Evolutionary conservation across 345 rosid species (phyloP), one percentile per base, ranked within the genome.

Genomic region (Kernera saxatilis): DNA sequence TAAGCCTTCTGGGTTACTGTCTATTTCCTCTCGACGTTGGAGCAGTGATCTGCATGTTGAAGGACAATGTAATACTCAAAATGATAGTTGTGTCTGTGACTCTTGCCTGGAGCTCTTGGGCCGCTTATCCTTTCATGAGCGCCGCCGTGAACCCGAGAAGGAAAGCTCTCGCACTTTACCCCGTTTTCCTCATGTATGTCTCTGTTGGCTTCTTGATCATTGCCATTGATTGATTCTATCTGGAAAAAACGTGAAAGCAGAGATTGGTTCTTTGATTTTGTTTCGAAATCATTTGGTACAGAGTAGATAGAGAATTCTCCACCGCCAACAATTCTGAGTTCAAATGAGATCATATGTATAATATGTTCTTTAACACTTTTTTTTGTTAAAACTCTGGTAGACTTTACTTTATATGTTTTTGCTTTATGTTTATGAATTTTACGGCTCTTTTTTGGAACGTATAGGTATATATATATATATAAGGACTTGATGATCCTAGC

Each of bases 41-140:
- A 33, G 97, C 96, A 35, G 65, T 91, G 32, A 75, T 87, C 69
- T 89, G 97, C 74, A 74, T 89, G 91, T 57, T 91, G 85, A 86
- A 89, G 79, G 92, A 89, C 75, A 87, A 80, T 41, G 93, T 87
- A 25, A 76, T 91, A 18, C 41, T 91, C 65, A 91, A 91, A 74
- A 61, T 87, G 64, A 59, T 87, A 3, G 96, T 87, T 43, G 97
- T 91, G 12, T 71, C 64, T 33, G 87, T 88, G 71, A 84, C 96
- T 0, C 77, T 91, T 77, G 88, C 96, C 11, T 91, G 97, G 96
- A 89, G 97, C 77, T 87, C 96, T 2, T 89, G 97, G 97, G 93
- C 97, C 5, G 96, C 97, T 62, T 91, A 89, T 74, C 97, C 97
- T 22, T 91, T 91, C 87, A 91, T 91, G 93, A 89, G 97, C 58